Percentiles rank a stretch among this genome's conserved stretches.
Conservation (phyloP, 192 early-diverging fungal species). For the Phlyctochytrium planicorne region DNA sequence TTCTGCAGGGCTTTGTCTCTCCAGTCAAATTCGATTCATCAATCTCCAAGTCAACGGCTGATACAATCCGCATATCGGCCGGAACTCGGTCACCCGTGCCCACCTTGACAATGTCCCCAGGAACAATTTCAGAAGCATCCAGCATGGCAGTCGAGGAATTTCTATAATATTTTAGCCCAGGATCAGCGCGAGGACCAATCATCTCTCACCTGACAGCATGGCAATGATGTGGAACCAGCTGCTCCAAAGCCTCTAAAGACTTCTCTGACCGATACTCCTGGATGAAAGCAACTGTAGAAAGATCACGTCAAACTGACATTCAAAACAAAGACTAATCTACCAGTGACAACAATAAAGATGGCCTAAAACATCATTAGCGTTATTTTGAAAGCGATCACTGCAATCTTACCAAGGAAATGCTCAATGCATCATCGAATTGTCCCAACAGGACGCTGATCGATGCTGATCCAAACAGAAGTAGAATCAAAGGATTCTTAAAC, state of each 20-base stretch:
- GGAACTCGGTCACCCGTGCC: constrained; percentile 90
- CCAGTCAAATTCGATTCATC: constrained; percentile 91
- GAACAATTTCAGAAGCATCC: constrained; percentile 82
- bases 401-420: constrained; percentile 59
- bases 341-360: constrained; percentile 73
- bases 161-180: constrained; percentile 36
- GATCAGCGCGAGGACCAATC: background rate
- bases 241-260: constrained; percentile 79
- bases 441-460: constrained; percentile 71
- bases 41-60: constrained; percentile 78
- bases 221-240: constrained; percentile 83
- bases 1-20: constrained; percentile 79
- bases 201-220: constrained; percentile 67
- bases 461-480: constrained; percentile 74
- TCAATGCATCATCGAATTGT: constrained; percentile 79
- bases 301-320: no score
- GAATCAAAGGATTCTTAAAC: constrained; percentile 83
- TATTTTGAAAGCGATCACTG: background rate
- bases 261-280: constrained; percentile 87
- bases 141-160: constrained; percentile 57
- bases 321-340: constrained; percentile 31
- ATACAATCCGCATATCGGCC: constrained; percentile 82
- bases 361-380: constrained; percentile 40
- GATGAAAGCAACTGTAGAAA: constrained; percentile 72
- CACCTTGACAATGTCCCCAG: constrained; percentile 88